These are phyloP conservation scores for Canavalia gladiata DNA, from an alignment of 306 rosid species.

Conservation along the genomic window DNA sequence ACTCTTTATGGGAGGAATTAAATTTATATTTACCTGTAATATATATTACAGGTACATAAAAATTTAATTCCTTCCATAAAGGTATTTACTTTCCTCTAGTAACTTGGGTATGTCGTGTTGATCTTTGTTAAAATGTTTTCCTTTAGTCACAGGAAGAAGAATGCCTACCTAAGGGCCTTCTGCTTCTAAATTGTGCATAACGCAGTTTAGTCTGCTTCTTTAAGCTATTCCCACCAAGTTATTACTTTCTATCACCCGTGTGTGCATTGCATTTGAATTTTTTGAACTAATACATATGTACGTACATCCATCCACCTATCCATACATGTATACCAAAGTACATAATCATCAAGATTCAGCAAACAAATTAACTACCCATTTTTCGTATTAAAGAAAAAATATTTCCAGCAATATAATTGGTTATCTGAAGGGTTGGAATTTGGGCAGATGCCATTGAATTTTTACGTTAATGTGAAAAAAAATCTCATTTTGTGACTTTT, in stretches of 20 bases:
- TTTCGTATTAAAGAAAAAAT: constrained; percentile 17
- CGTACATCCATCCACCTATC: no score
- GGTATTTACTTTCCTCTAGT: constrained; percentile 24
- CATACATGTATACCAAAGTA: neutral
- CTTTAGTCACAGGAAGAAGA: constrained; percentile 6
- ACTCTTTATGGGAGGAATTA: constrained; percentile 23
- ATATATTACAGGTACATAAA: neutral
- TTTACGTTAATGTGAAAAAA: constrained; percentile 22
- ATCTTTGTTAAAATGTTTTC: neutral
- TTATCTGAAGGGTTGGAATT: constrained; percentile 23
- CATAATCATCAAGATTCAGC: neutral
- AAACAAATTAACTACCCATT: neutral
- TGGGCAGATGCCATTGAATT: constrained; percentile 27
- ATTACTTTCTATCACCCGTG: constrained; percentile 10
- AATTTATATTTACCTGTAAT: constrained; percentile 29
- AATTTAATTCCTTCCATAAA: no score
- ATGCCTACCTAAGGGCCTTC: constrained; percentile 30
- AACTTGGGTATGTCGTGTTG: constrained; percentile 28
- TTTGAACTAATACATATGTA: neutral
- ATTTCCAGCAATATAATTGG: neutral
- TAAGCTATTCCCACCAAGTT: neutral
- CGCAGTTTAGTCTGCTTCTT: constrained; percentile 23
- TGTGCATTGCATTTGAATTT: neutral
- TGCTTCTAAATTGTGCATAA: constrained; percentile 5
- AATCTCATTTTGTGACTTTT: constrained; percentile 30